Evolutionary conservation across 2,329 filamentous ascomycete species (phyloP).

Genomic region (Metarhizium guizhouense): DNA sequence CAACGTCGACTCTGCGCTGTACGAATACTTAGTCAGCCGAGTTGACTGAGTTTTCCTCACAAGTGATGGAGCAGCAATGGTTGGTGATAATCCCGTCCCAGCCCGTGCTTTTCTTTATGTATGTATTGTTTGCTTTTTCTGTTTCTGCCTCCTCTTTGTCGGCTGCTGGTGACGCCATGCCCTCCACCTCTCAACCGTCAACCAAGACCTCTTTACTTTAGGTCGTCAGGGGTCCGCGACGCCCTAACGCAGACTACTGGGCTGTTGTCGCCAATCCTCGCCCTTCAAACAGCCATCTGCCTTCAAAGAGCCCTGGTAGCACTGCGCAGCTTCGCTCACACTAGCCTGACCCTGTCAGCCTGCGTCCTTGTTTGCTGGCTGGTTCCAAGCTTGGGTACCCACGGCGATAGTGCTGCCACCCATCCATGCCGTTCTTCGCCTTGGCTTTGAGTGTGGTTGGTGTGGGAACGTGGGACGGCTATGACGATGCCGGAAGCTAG

Average conservation of each 20-base stretch:
- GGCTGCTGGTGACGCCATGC: conserved; percentile 1
- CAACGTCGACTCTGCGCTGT: not conserved
- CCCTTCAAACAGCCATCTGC: not conserved
- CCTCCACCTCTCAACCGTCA: too few species aligned
- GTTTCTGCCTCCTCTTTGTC: not conserved
- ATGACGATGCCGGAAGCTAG: not conserved
- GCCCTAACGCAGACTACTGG: not conserved
- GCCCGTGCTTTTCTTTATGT: too few species aligned
- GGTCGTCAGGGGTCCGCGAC: not conserved
- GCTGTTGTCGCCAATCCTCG: not conserved
- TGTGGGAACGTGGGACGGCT: not conserved
- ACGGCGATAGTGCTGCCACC: not conserved
- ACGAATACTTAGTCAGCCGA: not conserved
- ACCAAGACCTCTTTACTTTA: not conserved
- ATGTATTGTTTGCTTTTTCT: too few species aligned
- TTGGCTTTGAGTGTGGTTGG: not conserved
- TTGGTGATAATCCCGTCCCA: not conserved
- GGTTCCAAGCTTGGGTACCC: not conserved
- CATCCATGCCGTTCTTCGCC: not conserved
- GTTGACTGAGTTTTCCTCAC: not conserved
- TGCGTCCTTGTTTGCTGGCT: not conserved
- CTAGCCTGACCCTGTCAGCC: not conserved
- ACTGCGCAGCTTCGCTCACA: not conserved
- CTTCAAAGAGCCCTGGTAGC: too few species aligned
- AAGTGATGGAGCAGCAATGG: not conserved